These are phyloP conservation scores for Periconia sp. DNA, from an alignment of 2,329 filamentous ascomycete species.

Conservation along the genomic window DNA sequence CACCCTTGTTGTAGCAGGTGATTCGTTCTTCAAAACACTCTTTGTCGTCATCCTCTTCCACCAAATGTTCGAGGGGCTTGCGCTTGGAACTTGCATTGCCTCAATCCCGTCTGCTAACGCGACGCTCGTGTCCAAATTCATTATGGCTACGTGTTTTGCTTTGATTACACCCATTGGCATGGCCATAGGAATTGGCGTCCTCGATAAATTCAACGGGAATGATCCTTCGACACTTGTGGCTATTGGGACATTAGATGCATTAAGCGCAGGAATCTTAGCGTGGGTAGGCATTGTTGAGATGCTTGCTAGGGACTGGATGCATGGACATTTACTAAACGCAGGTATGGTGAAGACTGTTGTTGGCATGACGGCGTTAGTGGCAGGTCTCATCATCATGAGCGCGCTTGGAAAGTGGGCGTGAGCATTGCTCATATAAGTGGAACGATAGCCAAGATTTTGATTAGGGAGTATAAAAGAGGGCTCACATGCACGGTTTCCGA, in stretches of 20 bases:
- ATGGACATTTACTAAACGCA: slow-evolving; percentile 57
- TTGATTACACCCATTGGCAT: slow-evolving; percentile 79
- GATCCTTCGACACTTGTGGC: slow-evolving; percentile 71
- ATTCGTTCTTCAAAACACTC: slow-evolving; percentile 59
- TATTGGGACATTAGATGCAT: slow-evolving; percentile 74
- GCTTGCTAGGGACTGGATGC: slow-evolving; percentile 77
- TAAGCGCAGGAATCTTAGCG: slow-evolving; percentile 77
- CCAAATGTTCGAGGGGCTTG: slow-evolving; percentile 79
- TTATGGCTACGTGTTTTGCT: slow-evolving; percentile 69
- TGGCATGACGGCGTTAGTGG: slow-evolving; percentile 61
- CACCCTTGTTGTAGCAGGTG: slow-evolving; percentile 62
- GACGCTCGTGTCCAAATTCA: slow-evolving; percentile 57
- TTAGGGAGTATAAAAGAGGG: too few species aligned
- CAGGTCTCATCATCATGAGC: slow-evolving; percentile 73
- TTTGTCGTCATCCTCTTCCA: slow-evolving; percentile 75
- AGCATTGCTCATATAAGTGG: too few species aligned
- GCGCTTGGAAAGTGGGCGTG: slow-evolving; percentile 77
- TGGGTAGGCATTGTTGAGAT: slow-evolving; percentile 84
- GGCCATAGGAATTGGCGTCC: slow-evolving; percentile 77
- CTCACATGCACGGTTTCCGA: too few species aligned
- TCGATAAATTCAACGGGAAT: slow-evolving; percentile 75
- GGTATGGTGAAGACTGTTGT: slow-evolving; percentile 55
- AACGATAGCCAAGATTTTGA: too few species aligned
- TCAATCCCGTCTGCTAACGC: slow-evolving; percentile 54
- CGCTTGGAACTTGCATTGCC: slow-evolving; percentile 74